These are phyloP conservation scores for Cnidoscolus chayamansa DNA, from an alignment of 441 rosid genomes.

Conservation along the genomic window DNA sequence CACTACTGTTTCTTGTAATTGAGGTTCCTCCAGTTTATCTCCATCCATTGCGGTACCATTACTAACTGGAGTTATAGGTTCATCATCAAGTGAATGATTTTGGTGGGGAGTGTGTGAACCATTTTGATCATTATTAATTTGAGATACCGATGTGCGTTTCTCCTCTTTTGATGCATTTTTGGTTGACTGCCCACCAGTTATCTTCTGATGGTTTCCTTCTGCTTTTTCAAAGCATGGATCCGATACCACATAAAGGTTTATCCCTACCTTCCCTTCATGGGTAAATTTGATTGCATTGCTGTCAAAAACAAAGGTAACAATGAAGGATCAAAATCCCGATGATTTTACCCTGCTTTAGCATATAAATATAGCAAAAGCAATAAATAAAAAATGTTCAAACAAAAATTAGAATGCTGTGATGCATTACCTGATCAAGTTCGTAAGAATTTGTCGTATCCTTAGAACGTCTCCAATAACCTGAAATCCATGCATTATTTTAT, in stretches of 20 bases:
- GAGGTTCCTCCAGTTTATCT: conserved; percentile 38
- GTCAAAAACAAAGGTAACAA: conserved; percentile 19
- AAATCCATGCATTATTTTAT: conserved; percentile 15
- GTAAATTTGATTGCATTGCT: conserved; percentile 96
- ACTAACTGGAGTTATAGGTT: conserved; percentile 28
- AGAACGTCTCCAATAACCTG: conserved; percentile 96
- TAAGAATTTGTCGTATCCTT: conserved; percentile 87
- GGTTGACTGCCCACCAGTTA: conserved; percentile 27
- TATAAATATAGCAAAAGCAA: not conserved
- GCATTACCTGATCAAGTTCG: conserved; percentile 83
- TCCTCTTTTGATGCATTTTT: conserved; percentile 33
- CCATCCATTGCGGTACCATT: conserved; percentile 30
- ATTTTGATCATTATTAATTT: conserved; percentile 28
- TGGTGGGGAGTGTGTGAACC: conserved; percentile 21
- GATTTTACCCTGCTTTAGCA: not conserved
- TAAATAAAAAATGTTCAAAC: not conserved
- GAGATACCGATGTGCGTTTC: conserved; percentile 29
- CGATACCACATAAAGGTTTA: conserved; percentile 64
- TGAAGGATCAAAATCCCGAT: not conserved
- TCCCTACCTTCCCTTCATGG: conserved; percentile 87
- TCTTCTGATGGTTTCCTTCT: conserved; percentile 34
- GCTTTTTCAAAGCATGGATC: conserved; percentile 52
- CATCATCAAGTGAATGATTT: conserved; percentile 26
- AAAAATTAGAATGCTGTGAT: not conserved
- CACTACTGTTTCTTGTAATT: conserved; percentile 50